Conservation (phyloP, 768 basidiomycete species). For the Boletus reticulatus region DNA sequence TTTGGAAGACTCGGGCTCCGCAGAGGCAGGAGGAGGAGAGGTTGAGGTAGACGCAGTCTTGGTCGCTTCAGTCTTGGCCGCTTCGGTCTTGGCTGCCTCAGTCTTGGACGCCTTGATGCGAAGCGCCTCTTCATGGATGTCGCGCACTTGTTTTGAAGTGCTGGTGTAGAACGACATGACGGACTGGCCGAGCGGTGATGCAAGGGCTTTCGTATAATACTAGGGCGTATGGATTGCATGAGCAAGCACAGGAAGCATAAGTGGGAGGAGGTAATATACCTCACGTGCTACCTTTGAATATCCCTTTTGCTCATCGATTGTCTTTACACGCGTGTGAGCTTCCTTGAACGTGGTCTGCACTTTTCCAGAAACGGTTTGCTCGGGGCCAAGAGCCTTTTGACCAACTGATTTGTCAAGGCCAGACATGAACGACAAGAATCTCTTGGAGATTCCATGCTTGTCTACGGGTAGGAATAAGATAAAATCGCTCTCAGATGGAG, state of each 20-base stretch:
- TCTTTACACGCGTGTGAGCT: constrained; percentile 68
- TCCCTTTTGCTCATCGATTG: constrained; percentile 82
- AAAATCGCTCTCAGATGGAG: background rate
- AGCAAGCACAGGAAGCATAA: background rate
- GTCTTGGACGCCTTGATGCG: constrained; percentile 72
- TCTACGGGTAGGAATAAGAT: constrained; percentile 33
- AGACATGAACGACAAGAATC: constrained; percentile 79
- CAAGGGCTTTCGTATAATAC: constrained; percentile 78
- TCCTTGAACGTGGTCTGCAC: constrained; percentile 59
- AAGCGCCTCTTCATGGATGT: constrained; percentile 91
- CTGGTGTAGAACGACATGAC: constrained; percentile 82
- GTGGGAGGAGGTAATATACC: constrained; percentile 35
- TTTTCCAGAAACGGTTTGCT: constrained; percentile 77
- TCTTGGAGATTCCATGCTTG: constrained; percentile 84
- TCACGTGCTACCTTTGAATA: constrained; percentile 66
- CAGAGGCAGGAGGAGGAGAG: constrained; percentile 2
- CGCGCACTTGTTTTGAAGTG: constrained; percentile 83
- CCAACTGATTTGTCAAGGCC: constrained; percentile 71
- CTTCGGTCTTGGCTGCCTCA: constrained; percentile 33
- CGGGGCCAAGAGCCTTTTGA: constrained; percentile 67
- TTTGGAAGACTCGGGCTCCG: constrained; percentile 12
- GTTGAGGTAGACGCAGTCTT: background rate
- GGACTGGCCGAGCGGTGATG: constrained; percentile 74
- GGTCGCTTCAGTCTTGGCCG: constrained; percentile 38
- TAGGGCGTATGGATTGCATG: constrained; percentile 25